These are phyloP conservation scores for Bruguiera hainesii DNA, from an alignment of 441 rosid species.

Conservation along the genomic window DNA sequence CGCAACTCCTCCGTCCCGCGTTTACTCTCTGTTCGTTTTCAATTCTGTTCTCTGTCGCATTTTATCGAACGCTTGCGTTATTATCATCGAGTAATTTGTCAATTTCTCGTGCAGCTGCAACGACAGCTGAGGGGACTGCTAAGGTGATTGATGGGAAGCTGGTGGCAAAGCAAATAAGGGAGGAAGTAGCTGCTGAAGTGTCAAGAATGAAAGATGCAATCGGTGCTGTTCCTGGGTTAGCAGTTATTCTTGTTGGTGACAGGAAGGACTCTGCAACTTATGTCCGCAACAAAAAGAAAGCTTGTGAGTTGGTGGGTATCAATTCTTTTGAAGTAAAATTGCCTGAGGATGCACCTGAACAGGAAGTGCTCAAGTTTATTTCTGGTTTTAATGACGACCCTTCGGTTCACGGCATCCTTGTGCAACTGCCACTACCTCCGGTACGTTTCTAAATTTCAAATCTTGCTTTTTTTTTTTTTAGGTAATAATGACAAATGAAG, in stretches of 20 bases:
- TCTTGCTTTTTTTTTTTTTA: not conserved
- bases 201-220: constrained; percentile 66
- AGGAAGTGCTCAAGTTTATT: constrained; percentile 58
- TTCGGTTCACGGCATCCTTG: constrained; percentile 87
- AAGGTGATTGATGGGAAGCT: constrained; percentile 75
- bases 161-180: constrained; percentile 65
- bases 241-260: constrained; percentile 81
- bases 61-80: constrained; percentile 23
- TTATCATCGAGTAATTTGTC: not conserved
- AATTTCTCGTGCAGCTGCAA: constrained; percentile 31
- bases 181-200: constrained; percentile 60
- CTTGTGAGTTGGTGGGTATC: constrained; percentile 81
- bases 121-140: constrained; percentile 36
- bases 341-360: constrained; percentile 53
- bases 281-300: constrained; percentile 84
- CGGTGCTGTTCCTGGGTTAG: constrained; percentile 75
- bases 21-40: too few species aligned
- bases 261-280: constrained; percentile 85
- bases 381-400: constrained; percentile 59
- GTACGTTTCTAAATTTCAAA: constrained; percentile 35
- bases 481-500: not conserved
- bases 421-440: constrained; percentile 78
- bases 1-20: not conserved
- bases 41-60: too few species aligned
- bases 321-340: constrained; percentile 61